phyloP scores from a whole-genome alignment of 257 asterid species.

The Voacanga thouarsii region DNA sequence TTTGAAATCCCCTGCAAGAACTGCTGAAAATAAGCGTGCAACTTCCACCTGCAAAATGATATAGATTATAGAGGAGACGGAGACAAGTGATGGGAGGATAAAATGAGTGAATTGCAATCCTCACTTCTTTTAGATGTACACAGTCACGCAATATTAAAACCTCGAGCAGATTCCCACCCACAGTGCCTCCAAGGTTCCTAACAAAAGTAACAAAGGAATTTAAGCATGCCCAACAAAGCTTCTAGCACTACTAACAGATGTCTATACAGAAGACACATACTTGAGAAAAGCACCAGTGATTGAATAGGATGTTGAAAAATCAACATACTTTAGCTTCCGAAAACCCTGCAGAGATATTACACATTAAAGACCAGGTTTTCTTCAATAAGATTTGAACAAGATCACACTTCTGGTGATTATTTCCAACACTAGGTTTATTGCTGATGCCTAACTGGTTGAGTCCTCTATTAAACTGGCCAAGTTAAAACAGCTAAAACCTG shows the following conservation, averaged over 20 bases:
- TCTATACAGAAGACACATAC: conserved; percentile 31
- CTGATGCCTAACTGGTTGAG: neutral
- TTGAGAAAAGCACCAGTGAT: conserved; percentile 79
- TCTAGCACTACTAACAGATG: neutral
- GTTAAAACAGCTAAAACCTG: neutral
- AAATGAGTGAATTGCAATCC: conserved; percentile 12
- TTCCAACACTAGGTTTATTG: neutral
- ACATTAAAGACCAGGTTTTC: neutral
- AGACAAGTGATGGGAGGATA: neutral
- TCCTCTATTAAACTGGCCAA: neutral
- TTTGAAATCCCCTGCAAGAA: conserved; percentile 62
- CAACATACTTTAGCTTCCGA: conserved; percentile 57
- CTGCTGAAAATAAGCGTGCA: conserved; percentile 61
- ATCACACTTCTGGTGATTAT: neutral
- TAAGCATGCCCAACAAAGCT: neutral
- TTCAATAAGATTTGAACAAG: neutral
- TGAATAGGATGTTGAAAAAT: conserved; percentile 70
- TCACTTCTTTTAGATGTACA: conserved; percentile 77
- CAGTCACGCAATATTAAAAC: conserved; percentile 72
- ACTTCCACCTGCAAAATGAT: conserved; percentile 61
- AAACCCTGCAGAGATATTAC: conserved; percentile 54
- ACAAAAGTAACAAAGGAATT: conserved; percentile 12
- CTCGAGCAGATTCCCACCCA: conserved; percentile 60
- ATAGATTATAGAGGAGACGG: neutral
- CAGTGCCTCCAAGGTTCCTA: conserved; percentile 68